Evolutionary conservation across 2,329 filamentous ascomycete species (phyloP).

Genomic region (Fusarium annulatum): DNA sequence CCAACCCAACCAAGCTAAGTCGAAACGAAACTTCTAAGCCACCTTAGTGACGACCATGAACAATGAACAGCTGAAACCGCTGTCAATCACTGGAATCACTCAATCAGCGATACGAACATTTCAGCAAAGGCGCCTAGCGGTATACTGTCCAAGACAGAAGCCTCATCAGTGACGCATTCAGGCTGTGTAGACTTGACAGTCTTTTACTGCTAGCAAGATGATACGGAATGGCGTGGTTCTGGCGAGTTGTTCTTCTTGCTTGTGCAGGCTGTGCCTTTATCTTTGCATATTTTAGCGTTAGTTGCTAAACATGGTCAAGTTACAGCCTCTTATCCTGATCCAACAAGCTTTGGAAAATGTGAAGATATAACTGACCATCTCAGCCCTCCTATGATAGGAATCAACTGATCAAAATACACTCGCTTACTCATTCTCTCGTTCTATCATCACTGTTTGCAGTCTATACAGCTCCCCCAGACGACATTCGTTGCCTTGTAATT

Average conservation of each 20-base stretch:
- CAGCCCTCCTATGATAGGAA: neutral
- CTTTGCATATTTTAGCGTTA: neutral
- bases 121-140: neutral
- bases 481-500: neutral
- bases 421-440: conserved; percentile 12
- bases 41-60: conserved; percentile 32
- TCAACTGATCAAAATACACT: neutral
- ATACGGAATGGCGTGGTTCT: neutral
- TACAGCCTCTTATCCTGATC: neutral
- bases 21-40: conserved; percentile 30
- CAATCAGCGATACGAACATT: neutral
- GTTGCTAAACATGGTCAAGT: neutral
- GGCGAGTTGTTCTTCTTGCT: neutral
- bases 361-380: conserved; percentile 12
- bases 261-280: neutral
- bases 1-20: conserved; percentile 2
- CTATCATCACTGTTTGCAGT: neutral
- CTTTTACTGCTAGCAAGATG: neutral
- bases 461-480: fast-evolving
- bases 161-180: conserved; percentile 1
- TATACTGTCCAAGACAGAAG: too few species aligned
- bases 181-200: neutral
- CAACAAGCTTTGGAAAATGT: neutral
- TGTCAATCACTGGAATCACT: neutral
- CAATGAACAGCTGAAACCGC: neutral